These are phyloP conservation scores for Carpinus fangiana DNA, from an alignment of 306 rosid species.

Conservation along the genomic window DNA sequence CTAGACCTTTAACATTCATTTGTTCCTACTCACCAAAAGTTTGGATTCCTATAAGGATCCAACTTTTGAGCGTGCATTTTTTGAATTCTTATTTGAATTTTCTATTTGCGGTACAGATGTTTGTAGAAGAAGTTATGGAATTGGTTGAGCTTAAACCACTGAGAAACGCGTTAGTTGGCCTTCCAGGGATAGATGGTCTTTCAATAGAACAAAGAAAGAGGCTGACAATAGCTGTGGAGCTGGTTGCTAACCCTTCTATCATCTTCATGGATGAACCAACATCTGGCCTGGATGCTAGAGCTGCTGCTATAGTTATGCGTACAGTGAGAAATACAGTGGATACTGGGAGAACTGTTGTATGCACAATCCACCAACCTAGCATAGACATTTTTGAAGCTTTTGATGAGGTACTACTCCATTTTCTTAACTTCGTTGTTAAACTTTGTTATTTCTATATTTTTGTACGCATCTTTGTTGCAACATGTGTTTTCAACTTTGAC, in stretches of 20 bases:
- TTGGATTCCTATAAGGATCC: neutral
- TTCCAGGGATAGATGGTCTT: slow-evolving; percentile 79
- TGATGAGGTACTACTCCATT: slow-evolving; percentile 59
- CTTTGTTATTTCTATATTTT: neutral
- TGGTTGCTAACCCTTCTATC: slow-evolving; percentile 89
- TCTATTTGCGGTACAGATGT: slow-evolving; percentile 36
- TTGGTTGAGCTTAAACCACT: slow-evolving; percentile 69
- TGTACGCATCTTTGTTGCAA: neutral
- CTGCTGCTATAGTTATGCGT: slow-evolving; percentile 93
- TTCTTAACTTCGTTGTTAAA: neutral
- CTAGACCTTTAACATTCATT: neutral
- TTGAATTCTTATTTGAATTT: neutral
- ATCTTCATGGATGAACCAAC: slow-evolving; percentile 96
- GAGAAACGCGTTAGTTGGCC: slow-evolving; percentile 67
- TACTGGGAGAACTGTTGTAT: slow-evolving; percentile 85
- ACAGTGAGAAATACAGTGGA: slow-evolving; percentile 82
- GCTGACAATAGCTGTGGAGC: slow-evolving; percentile 85
- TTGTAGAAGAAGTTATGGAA: slow-evolving; percentile 65
- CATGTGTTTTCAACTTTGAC: neutral
- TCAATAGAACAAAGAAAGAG: slow-evolving; percentile 88
- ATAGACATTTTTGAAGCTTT: slow-evolving; percentile 85
- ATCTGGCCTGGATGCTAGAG: slow-evolving; percentile 89
- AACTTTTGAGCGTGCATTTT: neutral
- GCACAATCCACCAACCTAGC: slow-evolving; percentile 94
- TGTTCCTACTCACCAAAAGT: neutral